phyloP scores from a whole-genome alignment of 306 rosid genomes.

The Mucuna pruriens region DNA sequence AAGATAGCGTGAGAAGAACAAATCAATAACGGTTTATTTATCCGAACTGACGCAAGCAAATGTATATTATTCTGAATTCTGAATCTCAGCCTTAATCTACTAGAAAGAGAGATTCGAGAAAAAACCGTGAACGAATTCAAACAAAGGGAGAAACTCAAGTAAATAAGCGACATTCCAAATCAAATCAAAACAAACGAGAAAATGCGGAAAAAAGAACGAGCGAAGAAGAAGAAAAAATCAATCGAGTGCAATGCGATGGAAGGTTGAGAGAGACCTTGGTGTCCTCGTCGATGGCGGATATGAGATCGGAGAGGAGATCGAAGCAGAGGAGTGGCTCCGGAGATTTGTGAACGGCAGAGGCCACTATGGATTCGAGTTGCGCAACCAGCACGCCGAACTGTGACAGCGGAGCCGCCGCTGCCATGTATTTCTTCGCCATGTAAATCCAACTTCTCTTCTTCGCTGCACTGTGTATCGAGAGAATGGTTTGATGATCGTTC shows the following conservation, averaged over 20 bases:
- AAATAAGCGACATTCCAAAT: constrained; percentile 16
- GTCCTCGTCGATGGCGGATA: constrained; percentile 86
- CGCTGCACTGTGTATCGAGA: background rate
- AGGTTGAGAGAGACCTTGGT: constrained; percentile 56
- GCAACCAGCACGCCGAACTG: constrained; percentile 96
- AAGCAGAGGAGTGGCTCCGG: constrained; percentile 96
- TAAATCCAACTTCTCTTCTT: constrained; percentile 15
- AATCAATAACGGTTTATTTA: background rate
- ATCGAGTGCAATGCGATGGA: background rate
- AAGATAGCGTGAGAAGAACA: background rate
- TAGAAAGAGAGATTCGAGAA: background rate
- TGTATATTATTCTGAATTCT: background rate
- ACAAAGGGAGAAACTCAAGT: background rate
- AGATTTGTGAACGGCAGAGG: constrained; percentile 77
- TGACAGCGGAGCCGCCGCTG: constrained; percentile 73
- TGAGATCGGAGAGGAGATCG: constrained; percentile 99
- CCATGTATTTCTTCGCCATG: constrained; percentile 62
- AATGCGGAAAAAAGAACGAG: constrained; percentile 23
- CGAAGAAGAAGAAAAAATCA: background rate
- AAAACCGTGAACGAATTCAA: constrained; percentile 26
- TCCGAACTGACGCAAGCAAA: constrained; percentile 31
- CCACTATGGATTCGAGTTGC: constrained; percentile 93
- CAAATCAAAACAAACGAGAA: background rate
- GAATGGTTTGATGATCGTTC: constrained; percentile 5
- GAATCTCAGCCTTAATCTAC: constrained; percentile 11